Evolutionary conservation across 768 basidiomycete species (phyloP).

Genomic region (Boletus reticulatus): DNA sequence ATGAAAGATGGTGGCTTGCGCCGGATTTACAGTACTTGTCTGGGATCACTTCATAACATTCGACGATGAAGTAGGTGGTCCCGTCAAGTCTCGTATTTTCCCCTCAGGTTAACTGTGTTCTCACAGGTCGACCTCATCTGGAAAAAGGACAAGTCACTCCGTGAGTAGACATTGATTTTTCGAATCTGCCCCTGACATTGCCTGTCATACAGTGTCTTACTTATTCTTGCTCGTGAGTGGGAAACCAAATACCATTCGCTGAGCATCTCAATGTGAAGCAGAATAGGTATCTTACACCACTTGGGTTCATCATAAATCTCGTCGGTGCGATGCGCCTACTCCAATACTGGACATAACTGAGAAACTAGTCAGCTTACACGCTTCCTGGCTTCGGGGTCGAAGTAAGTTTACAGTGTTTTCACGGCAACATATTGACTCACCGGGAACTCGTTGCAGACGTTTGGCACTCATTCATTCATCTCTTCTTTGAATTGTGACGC

Average conservation of each 20-base stretch:
- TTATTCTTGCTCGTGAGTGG: conserved; percentile 38
- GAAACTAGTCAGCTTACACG: conserved; percentile 10
- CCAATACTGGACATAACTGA: not conserved
- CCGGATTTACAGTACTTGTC: conserved; percentile 48
- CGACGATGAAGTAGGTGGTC: conserved; percentile 33
- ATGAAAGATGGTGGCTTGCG: conserved; percentile 49
- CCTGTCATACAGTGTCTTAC: conserved; percentile 25
- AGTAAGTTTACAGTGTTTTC: conserved; percentile 5
- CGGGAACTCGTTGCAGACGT: conserved; percentile 8
- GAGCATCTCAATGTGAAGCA: conserved; percentile 18
- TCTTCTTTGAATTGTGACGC: not conserved
- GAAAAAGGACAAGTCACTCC: conserved; percentile 33
- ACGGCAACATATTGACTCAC: not conserved
- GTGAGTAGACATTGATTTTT: conserved; percentile 24
- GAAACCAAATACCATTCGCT: not conserved
- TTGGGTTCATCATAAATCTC: conserved; percentile 60
- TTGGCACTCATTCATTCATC: not conserved
- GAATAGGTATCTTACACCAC: conserved; percentile 65
- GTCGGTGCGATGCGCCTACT: conserved; percentile 23
- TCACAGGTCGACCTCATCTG: conserved; percentile 37
- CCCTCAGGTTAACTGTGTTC: not conserved
- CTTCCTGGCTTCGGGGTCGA: conserved; percentile 12
- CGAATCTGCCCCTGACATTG: not conserved
- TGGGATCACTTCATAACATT: conserved; percentile 46
- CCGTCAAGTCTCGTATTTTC: not conserved